Evolutionary conservation across 2,329 filamentous ascomycete genomes (phyloP).

Genomic region (Paraconiothyrium sp.): DNA sequence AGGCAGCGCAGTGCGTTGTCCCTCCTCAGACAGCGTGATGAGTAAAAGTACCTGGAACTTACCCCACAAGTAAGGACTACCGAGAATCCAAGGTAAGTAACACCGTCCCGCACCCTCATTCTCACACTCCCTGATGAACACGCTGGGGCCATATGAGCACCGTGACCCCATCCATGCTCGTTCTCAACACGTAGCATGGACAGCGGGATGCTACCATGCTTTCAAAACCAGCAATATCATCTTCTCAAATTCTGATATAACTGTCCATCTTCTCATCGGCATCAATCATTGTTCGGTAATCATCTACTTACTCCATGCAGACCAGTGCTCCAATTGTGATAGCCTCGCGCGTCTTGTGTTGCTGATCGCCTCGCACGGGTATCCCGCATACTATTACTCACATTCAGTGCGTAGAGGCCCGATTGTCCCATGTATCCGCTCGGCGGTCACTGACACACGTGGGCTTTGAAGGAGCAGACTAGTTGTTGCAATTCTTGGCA

Average conservation of each 20-base stretch:
- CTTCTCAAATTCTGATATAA: conserved; percentile 7
- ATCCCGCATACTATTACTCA: neutral
- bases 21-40: neutral
- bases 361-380: neutral
- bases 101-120: neutral
- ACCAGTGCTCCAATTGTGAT: neutral
- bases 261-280: neutral
- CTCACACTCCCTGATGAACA: neutral
- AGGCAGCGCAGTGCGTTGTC: neutral
- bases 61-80: neutral
- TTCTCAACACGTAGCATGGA: neutral
- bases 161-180: neutral
- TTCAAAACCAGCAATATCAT: conserved; percentile 10
- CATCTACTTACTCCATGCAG: neutral
- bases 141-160: conserved; percentile 12
- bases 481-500: neutral
- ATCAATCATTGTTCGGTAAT: neutral
- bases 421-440: neutral
- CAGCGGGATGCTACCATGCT: conserved; percentile 6
- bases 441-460: neutral
- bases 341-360: neutral
- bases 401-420: neutral
- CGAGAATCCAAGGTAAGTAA: neutral
- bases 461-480: neutral
- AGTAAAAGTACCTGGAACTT: neutral